Evolutionary conservation across 192 early-diverging fungal species (phyloP), one percentile per base, ranked within the genome.

Genomic region (Oehlia diaphana): DNA sequence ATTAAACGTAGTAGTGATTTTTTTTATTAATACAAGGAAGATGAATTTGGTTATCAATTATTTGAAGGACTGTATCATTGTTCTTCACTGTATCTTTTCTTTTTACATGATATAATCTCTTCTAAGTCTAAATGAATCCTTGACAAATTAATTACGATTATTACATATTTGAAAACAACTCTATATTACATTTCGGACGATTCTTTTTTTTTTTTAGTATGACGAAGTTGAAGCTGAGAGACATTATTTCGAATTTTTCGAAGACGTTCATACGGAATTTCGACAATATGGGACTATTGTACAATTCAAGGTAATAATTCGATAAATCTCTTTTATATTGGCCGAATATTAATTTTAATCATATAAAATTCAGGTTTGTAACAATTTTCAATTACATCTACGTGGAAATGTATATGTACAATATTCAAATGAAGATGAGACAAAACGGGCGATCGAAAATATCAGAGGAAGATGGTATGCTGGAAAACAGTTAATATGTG

Each of bases 381-480:
- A 65, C 78, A 86, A 87, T 61, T 77, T 84, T 63, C 74, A 81
- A 26, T 21, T 42, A 14, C 86, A 86, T 67, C 75, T 87, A 9
- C 82, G 86, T 39, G 86, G 86, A 47, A 87, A 87, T 58, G 85
- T 87, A 5, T 87, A 87, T 71, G 73, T 87, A 28, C 85, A 87
- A 63, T 87, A 87, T 72, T 42, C 62, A 47, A 87, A 79, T 7
- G 85, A 88, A 44, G 70, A 74, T 47, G 82, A 84, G 73, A 77
- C 86, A 23, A 74, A 81, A 37, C 26, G 47, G 23, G 86, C 86
- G 26, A 19, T 87, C 26, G 53, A 76, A 50, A 62, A 63, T 37
- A 83, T 87, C 28, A 79, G 80, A 50, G 81, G 84, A 19, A 72
- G 86, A 58, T 87, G 80, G 79, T 87, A 83, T 70, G 86, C 75